A percentile compares a stretch with the other conserved stretches of the same genome.
Evolutionary conservation across 768 basidiomycete species (phyloP).

Genomic region (Boletus reticulatus): DNA sequence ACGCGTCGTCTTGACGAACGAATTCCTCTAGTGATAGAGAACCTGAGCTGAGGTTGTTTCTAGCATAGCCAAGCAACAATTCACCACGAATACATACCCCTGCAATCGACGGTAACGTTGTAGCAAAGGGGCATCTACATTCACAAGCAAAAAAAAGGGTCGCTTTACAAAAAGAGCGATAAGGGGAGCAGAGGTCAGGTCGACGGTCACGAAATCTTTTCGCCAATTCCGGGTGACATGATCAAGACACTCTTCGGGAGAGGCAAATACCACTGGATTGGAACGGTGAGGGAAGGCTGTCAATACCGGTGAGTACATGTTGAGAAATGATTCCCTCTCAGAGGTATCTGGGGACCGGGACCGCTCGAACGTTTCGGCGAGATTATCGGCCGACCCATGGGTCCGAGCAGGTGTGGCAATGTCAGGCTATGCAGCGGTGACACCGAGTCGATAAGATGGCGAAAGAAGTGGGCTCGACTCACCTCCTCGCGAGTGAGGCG

Average conservation of each 20-base stretch:
- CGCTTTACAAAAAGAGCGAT: conserved; percentile 75
- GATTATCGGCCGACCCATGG: not conserved
- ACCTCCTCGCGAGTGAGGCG: conserved; percentile 32
- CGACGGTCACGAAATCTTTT: conserved; percentile 75
- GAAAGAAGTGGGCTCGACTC: not conserved
- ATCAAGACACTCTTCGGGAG: conserved; percentile 56
- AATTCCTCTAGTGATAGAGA: conserved; percentile 64
- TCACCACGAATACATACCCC: conserved; percentile 36
- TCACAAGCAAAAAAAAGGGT: conserved; percentile 87
- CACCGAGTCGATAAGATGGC: not conserved
- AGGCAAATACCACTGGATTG: conserved; percentile 36
- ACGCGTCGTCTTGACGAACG: conserved; percentile 64
- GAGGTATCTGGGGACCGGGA: not conserved
- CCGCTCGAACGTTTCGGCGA: not conserved
- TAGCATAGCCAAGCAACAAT: conserved; percentile 1
- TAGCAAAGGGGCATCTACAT: conserved; percentile 78
- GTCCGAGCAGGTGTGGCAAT: not conserved
- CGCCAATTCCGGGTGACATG: conserved; percentile 83
- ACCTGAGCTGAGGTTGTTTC: conserved; percentile 15
- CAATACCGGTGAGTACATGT: conserved; percentile 19
- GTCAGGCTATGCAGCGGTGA: conserved; percentile 8
- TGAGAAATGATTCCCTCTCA: conserved; percentile 18
- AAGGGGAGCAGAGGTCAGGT: conserved; percentile 52
- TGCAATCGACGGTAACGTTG: conserved; percentile 62
- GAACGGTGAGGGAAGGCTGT: conserved; percentile 21